A percentile compares a stretch with the other conserved stretches of the same genome.
Evolutionary conservation across 1,139 yeast genomes (phyloP).

Genomic region (Hemisphaericaspora xylofermentans): DNA sequence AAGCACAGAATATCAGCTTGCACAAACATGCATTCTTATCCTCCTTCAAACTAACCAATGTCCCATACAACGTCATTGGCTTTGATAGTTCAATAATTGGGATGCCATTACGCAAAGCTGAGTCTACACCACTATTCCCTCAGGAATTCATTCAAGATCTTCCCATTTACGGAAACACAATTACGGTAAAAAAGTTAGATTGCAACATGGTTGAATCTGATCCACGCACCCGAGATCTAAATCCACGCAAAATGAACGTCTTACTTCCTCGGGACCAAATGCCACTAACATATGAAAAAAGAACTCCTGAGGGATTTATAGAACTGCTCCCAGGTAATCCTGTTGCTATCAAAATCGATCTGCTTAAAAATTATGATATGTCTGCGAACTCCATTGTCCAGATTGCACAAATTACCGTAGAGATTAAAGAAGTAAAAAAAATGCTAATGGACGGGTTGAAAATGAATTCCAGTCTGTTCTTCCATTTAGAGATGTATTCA

Average conservation of each 20-base stretch:
- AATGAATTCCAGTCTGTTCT: not conserved
- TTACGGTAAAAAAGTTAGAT: conserved; percentile 39
- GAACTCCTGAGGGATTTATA: not conserved
- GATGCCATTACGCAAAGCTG: conserved; percentile 34
- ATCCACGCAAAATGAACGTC: not conserved
- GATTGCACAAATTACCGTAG: not conserved
- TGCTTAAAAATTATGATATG: not conserved
- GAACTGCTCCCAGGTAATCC: conserved; percentile 1
- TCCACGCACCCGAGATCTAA: conserved; percentile 13
- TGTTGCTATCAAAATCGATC: not conserved
- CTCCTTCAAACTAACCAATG: conserved; percentile 24
- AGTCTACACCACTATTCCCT: conserved; percentile 25
- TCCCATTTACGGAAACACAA: conserved; percentile 24
- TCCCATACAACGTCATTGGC: conserved; percentile 46
- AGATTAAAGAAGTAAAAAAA: not conserved
- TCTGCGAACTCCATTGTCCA: not conserved
- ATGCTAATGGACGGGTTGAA: not conserved
- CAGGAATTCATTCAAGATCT: conserved; percentile 44
- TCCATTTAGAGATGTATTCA: conserved; percentile 1
- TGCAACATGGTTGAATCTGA: conserved; percentile 37
- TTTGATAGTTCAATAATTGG: conserved; percentile 44
- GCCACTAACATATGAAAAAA: not conserved
- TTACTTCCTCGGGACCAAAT: not conserved
- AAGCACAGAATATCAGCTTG: not conserved
- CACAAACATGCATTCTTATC: conserved; percentile 2